Evolutionary conservation across 2,329 filamentous ascomycete species (phyloP).

Genomic region (Fusarium poae): DNA sequence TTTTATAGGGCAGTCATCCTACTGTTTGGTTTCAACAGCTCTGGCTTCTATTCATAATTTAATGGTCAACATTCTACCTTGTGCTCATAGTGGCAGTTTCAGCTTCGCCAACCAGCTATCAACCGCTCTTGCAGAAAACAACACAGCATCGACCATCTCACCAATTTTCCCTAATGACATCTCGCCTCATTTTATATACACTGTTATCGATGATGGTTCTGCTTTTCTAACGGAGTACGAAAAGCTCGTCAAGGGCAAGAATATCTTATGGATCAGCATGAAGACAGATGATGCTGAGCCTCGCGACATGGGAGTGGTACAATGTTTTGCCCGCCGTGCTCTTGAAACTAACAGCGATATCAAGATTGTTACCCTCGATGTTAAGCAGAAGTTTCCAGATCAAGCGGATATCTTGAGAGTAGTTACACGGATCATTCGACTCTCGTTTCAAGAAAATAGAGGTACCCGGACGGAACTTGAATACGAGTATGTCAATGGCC

Average conservation of each 20-base stretch:
- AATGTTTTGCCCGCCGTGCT: background rate
- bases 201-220: slow-evolving; percentile 14
- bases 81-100: background rate
- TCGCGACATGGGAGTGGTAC: background rate
- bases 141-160: slow-evolving; percentile 10
- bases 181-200: slow-evolving; percentile 4
- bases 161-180: rapidly evolving
- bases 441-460: slow-evolving; percentile 22
- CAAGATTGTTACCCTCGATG: slow-evolving; percentile 10
- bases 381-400: background rate
- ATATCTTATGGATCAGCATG: slow-evolving; percentile 24
- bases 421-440: slow-evolving; percentile 4
- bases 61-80: slow-evolving; percentile 9
- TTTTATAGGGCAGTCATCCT: slow-evolving; percentile 19
- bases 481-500: slow-evolving; percentile 18
- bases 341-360: background rate
- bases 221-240: rapidly evolving
- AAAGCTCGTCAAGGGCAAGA: rapidly evolving
- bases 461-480: slow-evolving; percentile 8
- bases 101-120: slow-evolving; percentile 21
- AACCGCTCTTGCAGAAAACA: background rate
- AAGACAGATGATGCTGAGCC: rapidly evolving
- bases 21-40: slow-evolving; percentile 14
- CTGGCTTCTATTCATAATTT: rapidly evolving
- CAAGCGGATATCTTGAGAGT: slow-evolving; percentile 10